Evolutionary conservation across 805 yeast genomes (phyloP).

Genomic region (Tetrapisispora pingtungensis): DNA sequence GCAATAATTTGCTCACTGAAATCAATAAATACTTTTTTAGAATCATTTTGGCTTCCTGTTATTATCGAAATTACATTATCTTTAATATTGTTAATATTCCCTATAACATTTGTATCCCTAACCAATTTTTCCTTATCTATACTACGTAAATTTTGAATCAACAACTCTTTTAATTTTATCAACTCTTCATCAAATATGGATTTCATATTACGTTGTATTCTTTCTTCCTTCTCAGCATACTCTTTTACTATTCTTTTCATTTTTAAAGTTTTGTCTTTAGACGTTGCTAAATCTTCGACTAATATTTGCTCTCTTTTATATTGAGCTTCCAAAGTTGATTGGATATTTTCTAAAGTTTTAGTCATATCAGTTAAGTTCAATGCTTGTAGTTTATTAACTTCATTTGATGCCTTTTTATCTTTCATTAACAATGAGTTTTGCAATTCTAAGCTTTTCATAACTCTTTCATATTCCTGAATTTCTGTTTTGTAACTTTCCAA

Average conservation of each 20-base stretch:
- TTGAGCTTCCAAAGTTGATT: constrained; percentile 19
- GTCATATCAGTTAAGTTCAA: constrained; percentile 18
- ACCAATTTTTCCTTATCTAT: constrained; percentile 3
- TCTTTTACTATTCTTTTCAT: constrained; percentile 16
- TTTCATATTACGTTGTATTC: constrained; percentile 14
- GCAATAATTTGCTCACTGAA: constrained; percentile 17
- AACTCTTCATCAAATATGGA: constrained; percentile 18
- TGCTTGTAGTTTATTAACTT: constrained; percentile 20
- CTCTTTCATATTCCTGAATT: constrained; percentile 37
- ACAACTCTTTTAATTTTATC: constrained; percentile 10
- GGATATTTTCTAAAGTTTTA: constrained; percentile 18
- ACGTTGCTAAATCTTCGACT: constrained; percentile 13
- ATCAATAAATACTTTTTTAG: constrained; percentile 17
- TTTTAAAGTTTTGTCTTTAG: constrained; percentile 12
- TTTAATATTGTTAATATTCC: constrained; percentile 13
- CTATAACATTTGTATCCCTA: constrained; percentile 9
- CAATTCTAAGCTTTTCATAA: constrained; percentile 31
- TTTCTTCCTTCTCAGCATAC: constrained; percentile 16
- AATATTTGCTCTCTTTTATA: constrained; percentile 21
- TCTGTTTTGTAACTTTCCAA: constrained; percentile 42
- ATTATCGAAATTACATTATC: constrained; percentile 12
- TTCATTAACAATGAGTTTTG: constrained; percentile 29
- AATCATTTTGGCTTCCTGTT: constrained; percentile 10
- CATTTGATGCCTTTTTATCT: constrained; percentile 23
- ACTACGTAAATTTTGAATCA: constrained; percentile 11